Percentiles rank a stretch among this genome's conserved stretches.
phyloP scores from a whole-genome alignment of 352 stramenopile species.

The Discostella stelligera region DNA sequence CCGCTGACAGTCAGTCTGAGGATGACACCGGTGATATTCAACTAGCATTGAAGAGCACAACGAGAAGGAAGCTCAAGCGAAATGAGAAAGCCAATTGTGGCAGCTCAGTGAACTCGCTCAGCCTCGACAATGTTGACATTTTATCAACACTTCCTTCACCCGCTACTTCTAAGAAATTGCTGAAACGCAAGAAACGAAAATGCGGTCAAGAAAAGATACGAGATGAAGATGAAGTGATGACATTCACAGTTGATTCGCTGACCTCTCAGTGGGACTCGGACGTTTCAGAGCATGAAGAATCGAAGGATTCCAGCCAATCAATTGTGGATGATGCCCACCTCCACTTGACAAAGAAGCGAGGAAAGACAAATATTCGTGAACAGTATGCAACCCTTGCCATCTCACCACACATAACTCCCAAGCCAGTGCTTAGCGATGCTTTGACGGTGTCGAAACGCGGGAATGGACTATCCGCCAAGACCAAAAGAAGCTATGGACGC shows the following conservation, averaged over 20 bases:
- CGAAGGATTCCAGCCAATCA: no score
- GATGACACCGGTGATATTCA: constrained; percentile 12
- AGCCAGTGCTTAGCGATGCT: not conserved
- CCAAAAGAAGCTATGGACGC: not conserved
- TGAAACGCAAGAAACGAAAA: not conserved
- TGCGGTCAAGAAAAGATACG: no score
- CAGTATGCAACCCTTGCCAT: no score
- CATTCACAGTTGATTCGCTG: no score
- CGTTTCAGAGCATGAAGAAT: no score
- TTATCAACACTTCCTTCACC: not conserved
- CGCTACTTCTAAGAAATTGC: not conserved
- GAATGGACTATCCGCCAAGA: not conserved
- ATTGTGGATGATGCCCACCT: no score
- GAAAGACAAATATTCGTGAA: no score
- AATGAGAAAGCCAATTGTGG: not conserved
- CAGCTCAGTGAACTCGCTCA: no score
- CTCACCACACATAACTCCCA: constrained; percentile 2
- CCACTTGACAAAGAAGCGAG: no score
- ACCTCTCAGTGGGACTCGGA: no score
- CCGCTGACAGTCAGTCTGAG: constrained; percentile 19
- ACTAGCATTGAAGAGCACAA: not conserved
- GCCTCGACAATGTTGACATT: not conserved
- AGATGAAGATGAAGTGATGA: no score
- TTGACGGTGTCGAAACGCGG: no score
- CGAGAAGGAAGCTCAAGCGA: not conserved